Evolutionary conservation across 805 yeast species (phyloP).

Genomic region (Sporopachydermia quercuum): DNA sequence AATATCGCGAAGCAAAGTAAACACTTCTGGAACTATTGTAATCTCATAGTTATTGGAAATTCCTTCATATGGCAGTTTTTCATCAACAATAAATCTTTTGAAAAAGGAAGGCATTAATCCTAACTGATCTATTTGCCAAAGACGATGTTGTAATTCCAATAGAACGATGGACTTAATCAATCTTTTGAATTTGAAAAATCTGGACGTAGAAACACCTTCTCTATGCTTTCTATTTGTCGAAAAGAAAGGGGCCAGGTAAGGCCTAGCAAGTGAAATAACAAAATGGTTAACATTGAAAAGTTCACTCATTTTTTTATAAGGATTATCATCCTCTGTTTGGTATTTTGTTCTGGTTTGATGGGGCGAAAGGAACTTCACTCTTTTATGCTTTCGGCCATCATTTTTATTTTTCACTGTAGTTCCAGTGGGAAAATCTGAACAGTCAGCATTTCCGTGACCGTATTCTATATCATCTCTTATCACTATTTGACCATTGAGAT

Average conservation of each 20-base stretch:
- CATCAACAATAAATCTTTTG: slow-evolving; percentile 74
- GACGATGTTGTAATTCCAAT: slow-evolving; percentile 72
- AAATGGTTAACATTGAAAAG: slow-evolving; percentile 91
- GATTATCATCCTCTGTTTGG: slow-evolving; percentile 35
- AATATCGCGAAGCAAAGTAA: slow-evolving; percentile 53
- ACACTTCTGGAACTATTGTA: slow-evolving; percentile 78
- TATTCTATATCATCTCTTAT: slow-evolving; percentile 13
- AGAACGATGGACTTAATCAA: slow-evolving; percentile 42
- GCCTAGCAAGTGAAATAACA: slow-evolving; percentile 81
- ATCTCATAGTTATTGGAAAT: slow-evolving; percentile 43
- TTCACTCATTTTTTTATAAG: slow-evolving; percentile 81
- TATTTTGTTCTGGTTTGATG: slow-evolving; percentile 29
- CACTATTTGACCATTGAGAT: slow-evolving; percentile 30
- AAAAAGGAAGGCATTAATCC: slow-evolving; percentile 60
- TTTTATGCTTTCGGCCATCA: slow-evolving; percentile 9
- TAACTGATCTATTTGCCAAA: slow-evolving; percentile 62
- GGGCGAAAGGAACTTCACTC: slow-evolving; percentile 22
- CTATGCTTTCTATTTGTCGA: slow-evolving; percentile 66
- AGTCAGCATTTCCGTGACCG: too few species aligned
- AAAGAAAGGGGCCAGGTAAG: slow-evolving; percentile 82
- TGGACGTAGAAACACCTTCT: slow-evolving; percentile 25
- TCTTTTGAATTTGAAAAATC: slow-evolving; percentile 21
- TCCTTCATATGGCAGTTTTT: slow-evolving; percentile 64
- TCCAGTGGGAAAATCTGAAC: slow-evolving; percentile 5
- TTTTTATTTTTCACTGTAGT: slow-evolving; percentile 16